phyloP scores from a whole-genome alignment of 2,329 filamentous ascomycete species.

The Neonectria neomacrospora region DNA sequence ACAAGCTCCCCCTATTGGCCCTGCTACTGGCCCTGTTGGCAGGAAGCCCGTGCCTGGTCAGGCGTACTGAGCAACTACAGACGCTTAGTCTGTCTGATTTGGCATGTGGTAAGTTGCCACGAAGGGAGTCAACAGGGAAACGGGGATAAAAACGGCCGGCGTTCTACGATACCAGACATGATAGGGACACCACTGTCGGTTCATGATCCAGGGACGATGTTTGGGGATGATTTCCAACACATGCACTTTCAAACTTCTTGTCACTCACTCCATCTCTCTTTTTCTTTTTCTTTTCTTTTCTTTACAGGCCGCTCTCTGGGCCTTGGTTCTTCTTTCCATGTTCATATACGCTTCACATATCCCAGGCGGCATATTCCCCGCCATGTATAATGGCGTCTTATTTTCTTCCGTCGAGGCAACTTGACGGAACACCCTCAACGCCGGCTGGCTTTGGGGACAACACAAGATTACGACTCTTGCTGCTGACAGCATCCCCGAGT shows the following conservation, averaged over 20 bases:
- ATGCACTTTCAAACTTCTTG: slow-evolving; percentile 36
- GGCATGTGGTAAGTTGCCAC: slow-evolving; percentile 27
- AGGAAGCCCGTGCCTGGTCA: slow-evolving; percentile 69
- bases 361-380: slow-evolving; percentile 32
- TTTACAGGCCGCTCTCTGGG: slow-evolving; percentile 32
- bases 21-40: slow-evolving; percentile 55
- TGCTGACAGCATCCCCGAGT: slow-evolving; percentile 20
- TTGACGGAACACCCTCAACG: slow-evolving; percentile 22
- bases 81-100: slow-evolving; percentile 25
- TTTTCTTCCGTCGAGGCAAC: slow-evolving; percentile 31
- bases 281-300: slow-evolving; percentile 22
- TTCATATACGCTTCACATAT: slow-evolving; percentile 43
- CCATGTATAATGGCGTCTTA: slow-evolving; percentile 32
- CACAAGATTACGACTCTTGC: slow-evolving; percentile 32
- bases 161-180: slow-evolving; percentile 44
- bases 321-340: slow-evolving; percentile 34
- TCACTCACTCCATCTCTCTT: slow-evolving; percentile 37
- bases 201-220: slow-evolving; percentile 39
- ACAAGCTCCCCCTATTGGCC: slow-evolving; percentile 47
- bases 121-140: slow-evolving; percentile 37
- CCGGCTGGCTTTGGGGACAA: slow-evolving; percentile 24
- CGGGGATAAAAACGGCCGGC: slow-evolving; percentile 44
- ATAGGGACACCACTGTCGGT: slow-evolving; percentile 38
- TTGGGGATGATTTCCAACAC: slow-evolving; percentile 39
- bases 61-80: slow-evolving; percentile 53